These are phyloP conservation scores for Phytopythium vexans DNA, from an alignment of 352 stramenopile species.

Conservation along the genomic window DNA sequence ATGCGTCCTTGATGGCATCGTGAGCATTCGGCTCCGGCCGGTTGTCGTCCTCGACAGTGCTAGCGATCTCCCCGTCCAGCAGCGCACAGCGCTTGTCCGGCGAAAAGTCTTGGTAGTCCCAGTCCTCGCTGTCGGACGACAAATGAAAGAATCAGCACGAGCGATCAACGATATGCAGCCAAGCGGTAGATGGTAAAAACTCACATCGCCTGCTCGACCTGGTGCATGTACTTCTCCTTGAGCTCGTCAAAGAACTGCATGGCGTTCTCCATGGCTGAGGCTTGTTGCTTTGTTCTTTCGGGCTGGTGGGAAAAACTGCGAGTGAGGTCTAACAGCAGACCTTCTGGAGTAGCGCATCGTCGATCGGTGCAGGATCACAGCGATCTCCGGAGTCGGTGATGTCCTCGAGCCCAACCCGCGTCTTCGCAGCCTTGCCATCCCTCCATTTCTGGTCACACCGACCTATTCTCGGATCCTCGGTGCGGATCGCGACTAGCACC, in stretches of 20 bases:
- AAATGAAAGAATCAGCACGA: background rate
- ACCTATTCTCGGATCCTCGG: no score
- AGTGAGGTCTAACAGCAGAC: no score
- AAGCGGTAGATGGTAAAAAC: constrained; percentile 1
- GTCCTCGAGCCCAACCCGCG: no score
- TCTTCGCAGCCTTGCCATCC: no score
- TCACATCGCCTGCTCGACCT: constrained; percentile 54
- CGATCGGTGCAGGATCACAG: no score
- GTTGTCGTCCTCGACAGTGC: constrained; percentile 32
- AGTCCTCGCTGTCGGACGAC: constrained; percentile 40
- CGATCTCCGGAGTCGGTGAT: no score
- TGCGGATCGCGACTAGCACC: no score
- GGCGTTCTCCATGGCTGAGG: constrained; percentile 24
- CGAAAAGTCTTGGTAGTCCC: constrained; percentile 71
- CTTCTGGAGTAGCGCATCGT: no score
- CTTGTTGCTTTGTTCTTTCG: background rate
- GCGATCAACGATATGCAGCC: background rate
- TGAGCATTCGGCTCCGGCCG: constrained; percentile 27
- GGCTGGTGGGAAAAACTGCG: no score
- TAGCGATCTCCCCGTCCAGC: constrained; percentile 45
- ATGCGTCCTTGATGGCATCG: constrained; percentile 19
- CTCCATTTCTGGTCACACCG: no score
- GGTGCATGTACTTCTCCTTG: constrained; percentile 60
- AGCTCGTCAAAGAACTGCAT: constrained; percentile 48
- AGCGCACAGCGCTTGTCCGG: constrained; percentile 59